phyloP scores from a whole-genome alignment of 2,329 filamentous ascomycete species.

The Sporothrix humicola region DNA sequence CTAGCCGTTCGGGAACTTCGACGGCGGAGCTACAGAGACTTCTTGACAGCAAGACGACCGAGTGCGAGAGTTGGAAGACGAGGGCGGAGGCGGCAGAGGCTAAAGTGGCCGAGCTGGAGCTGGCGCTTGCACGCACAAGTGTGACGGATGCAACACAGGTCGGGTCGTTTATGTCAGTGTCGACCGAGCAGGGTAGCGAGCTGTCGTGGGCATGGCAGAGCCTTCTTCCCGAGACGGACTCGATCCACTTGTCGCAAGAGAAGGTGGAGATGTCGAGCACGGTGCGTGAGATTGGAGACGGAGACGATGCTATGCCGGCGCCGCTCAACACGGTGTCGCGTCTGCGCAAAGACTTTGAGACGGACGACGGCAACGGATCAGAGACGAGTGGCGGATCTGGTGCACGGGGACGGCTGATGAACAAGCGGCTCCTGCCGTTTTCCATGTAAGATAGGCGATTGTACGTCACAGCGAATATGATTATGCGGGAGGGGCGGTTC shows the following conservation, averaged over 20 bases:
- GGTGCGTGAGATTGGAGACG: slow-evolving; percentile 12
- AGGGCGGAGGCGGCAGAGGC: slow-evolving; percentile 63
- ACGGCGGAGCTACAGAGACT: slow-evolving; percentile 57
- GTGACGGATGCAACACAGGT: not conserved
- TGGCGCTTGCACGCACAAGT: slow-evolving; percentile 35
- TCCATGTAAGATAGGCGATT: slow-evolving; percentile 22
- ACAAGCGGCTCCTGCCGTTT: slow-evolving; percentile 31
- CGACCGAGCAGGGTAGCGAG: not conserved
- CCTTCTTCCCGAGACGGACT: not conserved
- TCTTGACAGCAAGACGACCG: slow-evolving; percentile 51
- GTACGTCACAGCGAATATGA: not conserved
- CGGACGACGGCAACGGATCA: slow-evolving; percentile 29
- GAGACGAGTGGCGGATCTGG: slow-evolving; percentile 31
- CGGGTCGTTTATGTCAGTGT: not conserved
- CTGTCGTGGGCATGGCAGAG: slow-evolving; percentile 28
- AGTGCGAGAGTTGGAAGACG: slow-evolving; percentile 57
- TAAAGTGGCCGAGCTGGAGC: slow-evolving; percentile 55
- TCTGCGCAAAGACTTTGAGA: slow-evolving; percentile 24
- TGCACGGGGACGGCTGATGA: slow-evolving; percentile 25
- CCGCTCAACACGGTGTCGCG: not conserved
- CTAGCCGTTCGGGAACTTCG: not conserved
- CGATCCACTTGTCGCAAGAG: not conserved
- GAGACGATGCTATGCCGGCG: not conserved
- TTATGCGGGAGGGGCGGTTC: not conserved
- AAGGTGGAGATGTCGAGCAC: not conserved